Base-by-base conservation (phyloP, 495 filamentous ascomycete genomes). In the Lasiosphaeria miniovina region DNA sequence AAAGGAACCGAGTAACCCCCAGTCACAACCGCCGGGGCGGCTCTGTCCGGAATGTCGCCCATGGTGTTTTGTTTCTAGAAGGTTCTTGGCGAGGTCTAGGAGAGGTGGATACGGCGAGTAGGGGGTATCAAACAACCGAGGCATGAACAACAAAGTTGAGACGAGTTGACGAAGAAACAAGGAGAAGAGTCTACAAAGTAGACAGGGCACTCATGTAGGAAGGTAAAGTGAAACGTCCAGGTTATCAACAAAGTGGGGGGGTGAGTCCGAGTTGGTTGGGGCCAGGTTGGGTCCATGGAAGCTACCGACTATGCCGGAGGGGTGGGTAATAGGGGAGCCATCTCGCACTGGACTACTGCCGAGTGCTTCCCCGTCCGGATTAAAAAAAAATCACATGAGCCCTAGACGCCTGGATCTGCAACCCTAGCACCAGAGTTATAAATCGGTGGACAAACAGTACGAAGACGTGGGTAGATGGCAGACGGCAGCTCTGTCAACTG, bases 1-100 rank as follows among this genome's bases (percentile, higher is more conserved):
- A 94, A 86, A 43, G 90, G 90, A 24, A 89, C 74, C 1, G 70
- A 71, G 62, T 74, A 73, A 24, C 36, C 50, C 63, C 52, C 59
- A 45, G 43, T 45, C 43, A 38, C 34, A 6, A 38, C 45, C 52
- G 52, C 43, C 32, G 55, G 24, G 2, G 24, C 24, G 24, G 24
- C 24, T 24, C 24, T 46, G 46, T 51, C 35, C 45, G 36, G 17
- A 35, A 49, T 45, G 41, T 61, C 33, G 38, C 56, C 61, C 61
- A 65, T 70, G 58, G 35, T 34, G 54, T n/a, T 5, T 46, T 38
- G 12, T 46, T 11, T 11, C 2, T 46, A 46, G 12, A 24, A 24
- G 24, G 24, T 24, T 24, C 24, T 24, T 24, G 24, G 24, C 24
- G 24, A 24, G 24, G 24, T 24, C 24, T 7, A 5, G 12, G 43